phyloP scores from a whole-genome alignment of 371 early-diverging fungal genomes.

The Syncephalis fuscata region DNA sequence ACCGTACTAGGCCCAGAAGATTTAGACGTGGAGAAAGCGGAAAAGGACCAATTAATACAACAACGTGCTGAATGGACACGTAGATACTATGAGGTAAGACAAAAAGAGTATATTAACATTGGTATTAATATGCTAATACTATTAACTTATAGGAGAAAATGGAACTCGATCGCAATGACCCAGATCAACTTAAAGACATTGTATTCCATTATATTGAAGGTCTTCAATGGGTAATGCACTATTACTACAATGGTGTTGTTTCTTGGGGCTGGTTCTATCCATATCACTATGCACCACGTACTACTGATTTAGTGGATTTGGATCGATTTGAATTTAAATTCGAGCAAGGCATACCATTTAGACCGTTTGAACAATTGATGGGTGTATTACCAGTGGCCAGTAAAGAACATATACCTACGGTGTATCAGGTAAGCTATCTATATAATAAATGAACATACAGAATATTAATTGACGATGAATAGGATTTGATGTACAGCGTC shows the following conservation, averaged over 20 bases:
- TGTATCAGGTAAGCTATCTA: conserved; percentile 48
- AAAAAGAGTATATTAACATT: not conserved
- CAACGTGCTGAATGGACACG: conserved; percentile 45
- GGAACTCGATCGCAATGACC: conserved; percentile 30
- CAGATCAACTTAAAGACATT: conserved; percentile 33
- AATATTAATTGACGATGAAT: not conserved
- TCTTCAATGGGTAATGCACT: conserved; percentile 92
- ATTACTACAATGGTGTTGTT: conserved; percentile 90
- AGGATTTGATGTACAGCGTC: conserved; percentile 67
- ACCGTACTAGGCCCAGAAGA: conserved; percentile 10
- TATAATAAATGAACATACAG: not conserved
- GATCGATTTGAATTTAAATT: conserved; percentile 44
- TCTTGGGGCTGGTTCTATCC: conserved; percentile 99
- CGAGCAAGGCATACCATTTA: conserved; percentile 73
- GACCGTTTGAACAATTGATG: conserved; percentile 97
- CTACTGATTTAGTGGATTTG: conserved; percentile 32
- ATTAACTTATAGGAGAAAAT: conserved; percentile 35
- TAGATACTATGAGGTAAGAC: conserved; percentile 42
- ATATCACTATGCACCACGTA: conserved; percentile 92
- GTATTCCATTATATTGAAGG: conserved; percentile 77
- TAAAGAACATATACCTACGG: conserved; percentile 57
- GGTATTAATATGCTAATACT: too few species aligned
- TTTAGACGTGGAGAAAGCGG: conserved; percentile 16
- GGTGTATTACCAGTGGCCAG: conserved; percentile 89
- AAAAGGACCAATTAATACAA: conserved; percentile 30